Evolutionary conservation across 2,329 filamentous ascomycete genomes (phyloP).

Genomic region (Exophiala sp.): DNA sequence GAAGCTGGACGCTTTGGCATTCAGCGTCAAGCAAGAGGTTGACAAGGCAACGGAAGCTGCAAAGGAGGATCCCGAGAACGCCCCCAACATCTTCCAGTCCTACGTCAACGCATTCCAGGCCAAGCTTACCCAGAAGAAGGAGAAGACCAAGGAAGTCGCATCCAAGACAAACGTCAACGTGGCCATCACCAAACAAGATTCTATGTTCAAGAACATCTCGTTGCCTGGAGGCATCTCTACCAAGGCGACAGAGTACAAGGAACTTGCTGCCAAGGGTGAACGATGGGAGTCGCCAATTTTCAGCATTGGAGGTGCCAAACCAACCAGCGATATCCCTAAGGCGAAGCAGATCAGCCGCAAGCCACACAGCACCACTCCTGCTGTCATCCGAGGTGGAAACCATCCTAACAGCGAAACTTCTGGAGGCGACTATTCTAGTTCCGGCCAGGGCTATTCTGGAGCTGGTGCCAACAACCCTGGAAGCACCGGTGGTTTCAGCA

Average conservation of each 20-base stretch:
- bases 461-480: no score
- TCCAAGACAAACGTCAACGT: constrained; percentile 72
- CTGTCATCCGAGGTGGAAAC: constrained; percentile 32
- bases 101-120: constrained; percentile 72
- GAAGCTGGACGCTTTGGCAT: constrained; percentile 66
- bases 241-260: constrained; percentile 90
- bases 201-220: constrained; percentile 82
- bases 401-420: constrained; percentile 21
- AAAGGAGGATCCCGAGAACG: constrained; percentile 63
- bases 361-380: constrained; percentile 45
- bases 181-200: constrained; percentile 80
- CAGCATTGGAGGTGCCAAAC: constrained; percentile 69
- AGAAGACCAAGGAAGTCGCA: constrained; percentile 60
- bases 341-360: constrained; percentile 53
- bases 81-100: constrained; percentile 77
- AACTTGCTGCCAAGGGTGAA: constrained; percentile 79
- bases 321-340: constrained; percentile 64
- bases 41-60: constrained; percentile 63
- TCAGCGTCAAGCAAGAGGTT: constrained; percentile 74
- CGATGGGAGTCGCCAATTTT: constrained; percentile 95
- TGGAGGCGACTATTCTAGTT: not conserved
- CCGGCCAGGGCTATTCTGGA: no score
- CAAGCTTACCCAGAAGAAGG: constrained; percentile 66
- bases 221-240: constrained; percentile 82
- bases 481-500: constrained; percentile 33